Conservation (phyloP, 768 basidiomycete species). For the Lactifluus volemus region DNA sequence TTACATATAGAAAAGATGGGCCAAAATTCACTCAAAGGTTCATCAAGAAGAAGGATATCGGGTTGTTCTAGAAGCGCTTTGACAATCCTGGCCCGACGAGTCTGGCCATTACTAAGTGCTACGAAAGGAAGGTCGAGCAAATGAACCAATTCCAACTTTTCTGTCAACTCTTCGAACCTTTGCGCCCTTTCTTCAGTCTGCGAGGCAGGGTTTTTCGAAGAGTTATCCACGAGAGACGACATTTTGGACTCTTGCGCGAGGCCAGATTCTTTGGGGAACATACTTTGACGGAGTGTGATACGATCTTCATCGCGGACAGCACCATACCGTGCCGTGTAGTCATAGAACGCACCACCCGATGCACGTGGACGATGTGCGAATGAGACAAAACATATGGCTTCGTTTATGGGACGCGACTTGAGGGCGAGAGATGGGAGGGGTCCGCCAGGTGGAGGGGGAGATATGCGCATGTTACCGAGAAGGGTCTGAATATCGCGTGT, state of each 20-base stretch:
- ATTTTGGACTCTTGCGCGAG: not conserved
- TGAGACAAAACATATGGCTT: conserved; percentile 48
- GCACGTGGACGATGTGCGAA: conserved; percentile 54
- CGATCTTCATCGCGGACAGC: conserved; percentile 80
- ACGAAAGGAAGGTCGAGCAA: conserved; percentile 79
- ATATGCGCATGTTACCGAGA: conserved; percentile 60
- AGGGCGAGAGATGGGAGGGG: conserved; percentile 66
- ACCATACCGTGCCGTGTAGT: conserved; percentile 90
- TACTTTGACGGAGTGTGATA: conserved; percentile 62
- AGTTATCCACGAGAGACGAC: conserved; percentile 2
- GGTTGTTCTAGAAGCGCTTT: conserved; percentile 65
- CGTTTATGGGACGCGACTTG: conserved; percentile 31
- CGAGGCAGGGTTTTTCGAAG: conserved; percentile 8
- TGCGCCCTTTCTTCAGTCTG: conserved; percentile 21
- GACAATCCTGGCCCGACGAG: conserved; percentile 73
- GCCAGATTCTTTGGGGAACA: conserved; percentile 32
- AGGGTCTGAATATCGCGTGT: conserved; percentile 39
- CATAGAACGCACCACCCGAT: conserved; percentile 70
- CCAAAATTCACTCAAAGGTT: conserved; percentile 64
- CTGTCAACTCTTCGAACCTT: conserved; percentile 45
- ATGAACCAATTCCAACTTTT: conserved; percentile 44
- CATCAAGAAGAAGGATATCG: conserved; percentile 77
- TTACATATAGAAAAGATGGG: not conserved
- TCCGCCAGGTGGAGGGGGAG: conserved; percentile 57
- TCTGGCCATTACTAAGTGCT: conserved; percentile 89